Conservation (phyloP, 2,329 filamentous ascomycete species). For the Colletotrichum sidae region DNA sequence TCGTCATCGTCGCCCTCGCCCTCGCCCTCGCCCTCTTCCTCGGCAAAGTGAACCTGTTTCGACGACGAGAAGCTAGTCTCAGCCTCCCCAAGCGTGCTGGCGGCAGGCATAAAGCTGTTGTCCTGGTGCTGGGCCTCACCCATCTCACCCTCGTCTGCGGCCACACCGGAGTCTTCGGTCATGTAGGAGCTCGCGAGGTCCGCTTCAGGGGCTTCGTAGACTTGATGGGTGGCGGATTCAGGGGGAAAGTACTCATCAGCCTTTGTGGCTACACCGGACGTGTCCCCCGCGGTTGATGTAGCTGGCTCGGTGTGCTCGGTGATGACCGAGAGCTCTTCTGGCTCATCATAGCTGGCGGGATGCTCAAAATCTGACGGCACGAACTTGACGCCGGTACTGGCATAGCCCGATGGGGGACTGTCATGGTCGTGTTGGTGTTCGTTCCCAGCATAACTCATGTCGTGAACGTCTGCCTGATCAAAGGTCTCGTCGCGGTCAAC, state of each 20-base stretch:
- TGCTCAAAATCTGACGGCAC: background rate
- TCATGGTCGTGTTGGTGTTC: background rate
- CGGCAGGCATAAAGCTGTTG: background rate
- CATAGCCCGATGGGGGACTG: too few relatives aligned
- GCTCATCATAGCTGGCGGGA: background rate
- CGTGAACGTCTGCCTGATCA: background rate
- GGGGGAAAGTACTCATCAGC: background rate
- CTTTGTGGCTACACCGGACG: background rate
- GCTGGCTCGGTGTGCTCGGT: constrained; percentile 23
- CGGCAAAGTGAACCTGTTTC: constrained; percentile 9
- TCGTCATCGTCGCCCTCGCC: constrained; percentile 1
- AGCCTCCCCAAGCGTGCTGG: background rate
- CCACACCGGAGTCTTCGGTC: constrained; percentile 15
- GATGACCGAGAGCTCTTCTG: constrained; percentile 17
- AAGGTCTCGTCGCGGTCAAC: too few relatives aligned
- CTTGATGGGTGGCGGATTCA: constrained; percentile 5
- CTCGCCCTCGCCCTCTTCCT: background rate
- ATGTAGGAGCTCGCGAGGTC: constrained; percentile 15
- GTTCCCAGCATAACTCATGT: background rate
- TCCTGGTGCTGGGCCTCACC: background rate
- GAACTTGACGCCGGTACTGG: too few relatives aligned
- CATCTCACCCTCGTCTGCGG: constrained; percentile 1
- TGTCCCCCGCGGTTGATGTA: constrained; percentile 1
- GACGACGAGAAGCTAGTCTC: background rate
- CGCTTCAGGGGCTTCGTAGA: constrained; percentile 15